Evolutionary conservation across 2,329 filamentous ascomycete species (phyloP), one percentile per base, ranked within the genome.

Genomic region (Fusarium fujikuroi): DNA sequence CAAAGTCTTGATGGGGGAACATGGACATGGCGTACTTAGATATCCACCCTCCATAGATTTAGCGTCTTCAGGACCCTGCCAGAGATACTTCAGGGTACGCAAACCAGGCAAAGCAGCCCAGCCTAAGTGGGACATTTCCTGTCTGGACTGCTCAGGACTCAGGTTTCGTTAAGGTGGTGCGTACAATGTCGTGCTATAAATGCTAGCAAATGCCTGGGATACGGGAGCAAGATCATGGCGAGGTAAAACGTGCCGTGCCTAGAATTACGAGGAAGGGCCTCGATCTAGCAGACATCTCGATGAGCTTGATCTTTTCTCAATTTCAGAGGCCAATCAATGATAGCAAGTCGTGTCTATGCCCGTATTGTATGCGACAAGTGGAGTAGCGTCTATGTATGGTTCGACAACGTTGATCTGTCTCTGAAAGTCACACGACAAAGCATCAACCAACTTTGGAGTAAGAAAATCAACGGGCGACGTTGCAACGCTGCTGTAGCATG

Each of bases 401-500:
- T 73, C 76, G 76, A 77, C 68, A 72, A 76, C 69, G 76, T 76
- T 76, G 70, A 74, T 75, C 75, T 47, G 34, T 53, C 73, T 68
- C 65, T 59, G 37, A 57, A 67, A 75, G 73, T 78, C 76, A 76
- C 75, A 76, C 76, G 76, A 78, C 76, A 75, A 72, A 61, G 49
- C 68, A 56, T 62, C 76, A 63, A 69, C 60, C 60, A 73, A 58
- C 53, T 66, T 66, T 56, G 32, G 60, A 60, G 49, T 44, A 63
- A 37, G 34, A 56, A 64, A 56, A 63, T 43, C 66, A 63, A 68
- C 59, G 58, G 63, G 59, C 50, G 70, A 75, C 63, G 73, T 75
- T 74, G 60, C 53, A 66, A 56, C 42, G 57, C 49, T 73, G 39
- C 71, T 78, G 78, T 79, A 68, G 53, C 66, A 80, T 81, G 79